phyloP scores from a whole-genome alignment of 202 grass and related monocot genomes.

The Setaria viridis region DNA sequence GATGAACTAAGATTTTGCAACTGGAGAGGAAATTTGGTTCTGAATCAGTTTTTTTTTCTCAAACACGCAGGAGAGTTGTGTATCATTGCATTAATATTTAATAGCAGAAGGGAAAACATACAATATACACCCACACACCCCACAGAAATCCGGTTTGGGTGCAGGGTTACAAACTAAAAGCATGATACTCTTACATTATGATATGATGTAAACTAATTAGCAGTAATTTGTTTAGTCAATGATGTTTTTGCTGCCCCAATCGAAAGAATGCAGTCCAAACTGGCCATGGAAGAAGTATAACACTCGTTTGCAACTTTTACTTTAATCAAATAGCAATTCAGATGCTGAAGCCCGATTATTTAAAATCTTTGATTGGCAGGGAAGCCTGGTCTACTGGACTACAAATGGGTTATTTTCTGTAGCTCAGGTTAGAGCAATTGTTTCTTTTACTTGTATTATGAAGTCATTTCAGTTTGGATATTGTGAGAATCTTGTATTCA shows the following conservation, averaged over 20 bases:
- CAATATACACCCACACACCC: not conserved
- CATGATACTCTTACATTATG: constrained; percentile 20
- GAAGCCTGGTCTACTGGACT: constrained; percentile 83
- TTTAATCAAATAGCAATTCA: constrained; percentile 34
- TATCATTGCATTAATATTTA: not conserved
- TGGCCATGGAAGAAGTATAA: not conserved
- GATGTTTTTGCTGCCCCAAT: not conserved
- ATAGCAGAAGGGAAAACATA: not conserved
- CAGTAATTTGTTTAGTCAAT: constrained; percentile 16
- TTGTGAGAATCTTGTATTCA: constrained; percentile 9
- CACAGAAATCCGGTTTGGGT: constrained; percentile 10
- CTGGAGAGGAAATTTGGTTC: not conserved
- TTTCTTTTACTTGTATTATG: constrained; percentile 6
- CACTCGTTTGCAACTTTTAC: constrained; percentile 1
- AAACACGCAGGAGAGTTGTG: not conserved
- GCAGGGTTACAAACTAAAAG: constrained; percentile 12
- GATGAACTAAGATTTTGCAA: constrained; percentile 36
- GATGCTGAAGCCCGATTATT: constrained; percentile 2
- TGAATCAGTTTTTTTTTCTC: not conserved
- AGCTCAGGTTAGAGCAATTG: constrained; percentile 68
- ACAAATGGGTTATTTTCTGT: constrained; percentile 84
- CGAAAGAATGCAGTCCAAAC: too few relatives aligned
- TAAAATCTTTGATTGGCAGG: constrained; percentile 62
- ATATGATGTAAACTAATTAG: constrained; percentile 1
- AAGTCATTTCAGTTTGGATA: constrained; percentile 38